Evolutionary conservation across 257 asterid genomes (phyloP).

Genomic region (Primulina huaijiensis): DNA sequence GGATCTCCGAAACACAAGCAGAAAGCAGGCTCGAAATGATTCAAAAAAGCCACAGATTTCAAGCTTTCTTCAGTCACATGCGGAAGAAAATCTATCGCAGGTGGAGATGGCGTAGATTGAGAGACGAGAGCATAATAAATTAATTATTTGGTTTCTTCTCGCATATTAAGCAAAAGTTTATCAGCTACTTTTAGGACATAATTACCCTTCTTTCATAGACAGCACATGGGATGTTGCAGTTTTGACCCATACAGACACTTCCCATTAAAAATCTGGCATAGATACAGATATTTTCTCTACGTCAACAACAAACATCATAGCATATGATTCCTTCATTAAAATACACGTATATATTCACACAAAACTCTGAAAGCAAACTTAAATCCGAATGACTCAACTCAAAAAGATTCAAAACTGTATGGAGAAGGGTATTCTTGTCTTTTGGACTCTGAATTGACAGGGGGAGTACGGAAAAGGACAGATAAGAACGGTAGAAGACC

Average conservation of each 20-base stretch:
- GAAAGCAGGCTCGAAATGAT: not conserved
- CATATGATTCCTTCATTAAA: too few species aligned
- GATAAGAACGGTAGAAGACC: not conserved
- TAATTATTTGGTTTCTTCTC: slow-evolving; percentile 31
- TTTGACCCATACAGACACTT: not conserved
- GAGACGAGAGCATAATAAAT: slow-evolving; percentile 24
- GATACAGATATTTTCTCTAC: not conserved
- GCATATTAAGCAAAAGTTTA: slow-evolving; percentile 1
- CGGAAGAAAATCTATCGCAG: slow-evolving; percentile 6
- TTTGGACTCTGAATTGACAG: not conserved
- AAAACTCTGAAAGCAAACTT: not conserved
- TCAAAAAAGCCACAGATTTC: slow-evolving; percentile 8
- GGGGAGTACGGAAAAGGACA: slow-evolving; percentile 38
- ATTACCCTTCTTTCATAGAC: slow-evolving; percentile 19
- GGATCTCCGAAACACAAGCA: slow-evolving; percentile 29
- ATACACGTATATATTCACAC: not conserved
- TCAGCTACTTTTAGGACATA: slow-evolving; percentile 15
- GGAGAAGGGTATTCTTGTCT: slow-evolving; percentile 28
- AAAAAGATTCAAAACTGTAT: not conserved
- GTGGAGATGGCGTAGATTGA: slow-evolving; percentile 24
- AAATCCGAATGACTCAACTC: not conserved
- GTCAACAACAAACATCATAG: too few species aligned
- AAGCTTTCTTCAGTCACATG: slow-evolving; percentile 1
- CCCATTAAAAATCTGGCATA: not conserved
- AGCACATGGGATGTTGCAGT: not conserved